Evolutionary conservation across 2,329 filamentous ascomycete genomes (phyloP).

Genomic region (Beauveria asiatica): DNA sequence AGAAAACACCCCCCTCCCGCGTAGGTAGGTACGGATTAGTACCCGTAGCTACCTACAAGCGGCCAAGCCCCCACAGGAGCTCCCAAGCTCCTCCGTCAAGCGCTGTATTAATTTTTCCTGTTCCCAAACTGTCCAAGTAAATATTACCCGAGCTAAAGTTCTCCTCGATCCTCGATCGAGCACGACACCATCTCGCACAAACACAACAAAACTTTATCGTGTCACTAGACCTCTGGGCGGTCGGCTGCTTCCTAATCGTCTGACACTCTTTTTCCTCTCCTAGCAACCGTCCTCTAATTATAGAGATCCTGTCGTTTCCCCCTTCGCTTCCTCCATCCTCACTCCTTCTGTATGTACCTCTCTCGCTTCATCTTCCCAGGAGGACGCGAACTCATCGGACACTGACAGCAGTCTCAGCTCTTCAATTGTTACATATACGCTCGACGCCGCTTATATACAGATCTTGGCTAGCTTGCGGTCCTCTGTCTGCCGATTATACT

Average conservation of each 20-base stretch:
- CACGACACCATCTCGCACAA: background rate
- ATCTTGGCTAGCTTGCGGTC: background rate
- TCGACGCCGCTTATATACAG: background rate
- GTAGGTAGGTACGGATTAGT: no score
- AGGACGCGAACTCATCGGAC: background rate
- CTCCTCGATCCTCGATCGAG: background rate
- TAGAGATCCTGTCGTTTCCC: background rate
- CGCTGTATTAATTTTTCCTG: slow-evolving; percentile 3
- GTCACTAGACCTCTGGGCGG: background rate
- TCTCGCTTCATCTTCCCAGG: background rate
- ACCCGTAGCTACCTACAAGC: no score
- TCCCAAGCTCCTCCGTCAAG: background rate
- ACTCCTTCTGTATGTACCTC: background rate
- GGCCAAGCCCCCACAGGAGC: slow-evolving; percentile 1
- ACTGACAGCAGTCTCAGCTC: slow-evolving; percentile 1
- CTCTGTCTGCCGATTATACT: background rate
- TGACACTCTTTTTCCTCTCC: background rate
- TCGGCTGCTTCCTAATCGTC: background rate
- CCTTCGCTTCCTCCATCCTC: background rate
- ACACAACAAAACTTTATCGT: background rate
- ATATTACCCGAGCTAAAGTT: background rate
- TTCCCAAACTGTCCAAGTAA: background rate
- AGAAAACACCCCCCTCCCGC: no score
- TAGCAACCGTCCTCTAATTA: background rate
- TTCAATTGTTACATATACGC: background rate